Base-by-base conservation (phyloP, 2,329 filamentous ascomycete species). In the Pestalotiopsis sp. region DNA sequence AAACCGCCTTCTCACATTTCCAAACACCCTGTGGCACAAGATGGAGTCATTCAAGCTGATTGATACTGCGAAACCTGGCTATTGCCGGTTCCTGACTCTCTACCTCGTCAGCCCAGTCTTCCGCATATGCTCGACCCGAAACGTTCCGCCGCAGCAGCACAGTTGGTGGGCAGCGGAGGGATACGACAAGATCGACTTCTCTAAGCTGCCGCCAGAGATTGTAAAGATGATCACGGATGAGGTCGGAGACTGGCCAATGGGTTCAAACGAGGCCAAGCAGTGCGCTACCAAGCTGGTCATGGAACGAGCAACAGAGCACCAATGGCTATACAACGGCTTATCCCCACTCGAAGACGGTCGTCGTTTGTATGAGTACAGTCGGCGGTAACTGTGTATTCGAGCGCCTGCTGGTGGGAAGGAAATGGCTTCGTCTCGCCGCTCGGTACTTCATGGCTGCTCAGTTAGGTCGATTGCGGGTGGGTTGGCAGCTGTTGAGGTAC, bases 1-100 rank as follows among this genome's bases (percentile, higher is more conserved):
- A 56, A 83, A 82, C 2, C 82, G 88, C 17, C 75, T 88, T 2
- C 72, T 90, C 3, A 82, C 84, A 44, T 90, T 89, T 72, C 86
- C 88, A 1, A 90, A 86, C 72, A 71, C 80, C 2, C 78, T 75
- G 4, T 87, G 89, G 72, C 62, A 64, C 38, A 14, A 24, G 17
- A 22, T 26, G 6, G 39, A 52, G 24, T 39, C 62, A 13, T 55
- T 64, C 22, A 22, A 30, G 24, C 62, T 64, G 6, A 11, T 20
- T 30, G 62, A 64, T n/a, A 38, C 14, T 13, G 52, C 20, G 4
- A 64, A 30, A 22, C 24, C 62, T 24, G 62, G 62, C 11, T 44
- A 56, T 22, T 20, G 44, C 9, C 17, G 62, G 3, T 64, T 35
- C 17, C 4, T 64, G 14, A 24, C 17, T 10, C 62, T 64, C 24